phyloP scores from a whole-genome alignment of 2,329 filamentous ascomycete genomes.

The Colletotrichum eleusines region DNA sequence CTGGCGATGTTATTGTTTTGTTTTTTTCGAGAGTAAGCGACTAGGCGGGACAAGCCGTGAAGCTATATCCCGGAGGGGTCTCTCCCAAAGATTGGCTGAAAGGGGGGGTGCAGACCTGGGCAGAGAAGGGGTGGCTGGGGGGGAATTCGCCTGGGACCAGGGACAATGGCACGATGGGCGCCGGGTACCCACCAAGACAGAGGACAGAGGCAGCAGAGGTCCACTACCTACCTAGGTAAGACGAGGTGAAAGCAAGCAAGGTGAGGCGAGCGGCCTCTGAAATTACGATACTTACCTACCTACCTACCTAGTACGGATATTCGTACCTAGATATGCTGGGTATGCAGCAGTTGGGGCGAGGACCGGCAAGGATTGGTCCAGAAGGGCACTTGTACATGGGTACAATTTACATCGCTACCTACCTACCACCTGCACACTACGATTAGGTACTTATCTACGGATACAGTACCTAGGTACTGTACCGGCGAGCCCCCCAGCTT shows the following conservation, averaged over 20 bases:
- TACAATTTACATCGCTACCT: too few species aligned
- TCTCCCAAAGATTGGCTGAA: constrained; percentile 29
- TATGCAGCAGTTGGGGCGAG: constrained; percentile 26
- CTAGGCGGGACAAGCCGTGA: constrained; percentile 40
- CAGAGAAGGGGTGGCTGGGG: constrained; percentile 30
- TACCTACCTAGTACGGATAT: too few species aligned
- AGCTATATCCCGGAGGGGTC: constrained; percentile 38
- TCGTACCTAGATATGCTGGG: too few species aligned
- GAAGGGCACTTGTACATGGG: not conserved
- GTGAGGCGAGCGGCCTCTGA: constrained; percentile 21
- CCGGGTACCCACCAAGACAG: constrained; percentile 7
- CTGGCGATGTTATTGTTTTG: constrained; percentile 43
- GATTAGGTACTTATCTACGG: too few species aligned
- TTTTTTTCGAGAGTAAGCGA: constrained; percentile 35
- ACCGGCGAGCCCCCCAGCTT: too few species aligned
- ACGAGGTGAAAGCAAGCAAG: constrained; percentile 15
- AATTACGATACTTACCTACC: too few species aligned
- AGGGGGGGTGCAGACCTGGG: not conserved
- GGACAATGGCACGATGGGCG: too few species aligned
- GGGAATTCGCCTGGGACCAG: not conserved
- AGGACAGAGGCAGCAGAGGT: too few species aligned
- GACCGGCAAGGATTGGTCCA: constrained; percentile 28
- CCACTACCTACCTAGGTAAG: constrained; percentile 11
- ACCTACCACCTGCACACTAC: too few species aligned
- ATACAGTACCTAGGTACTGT: too few species aligned